Conservation (phyloP, 495 filamentous ascomycete genomes). For the Aspergillus panamensis region DNA sequence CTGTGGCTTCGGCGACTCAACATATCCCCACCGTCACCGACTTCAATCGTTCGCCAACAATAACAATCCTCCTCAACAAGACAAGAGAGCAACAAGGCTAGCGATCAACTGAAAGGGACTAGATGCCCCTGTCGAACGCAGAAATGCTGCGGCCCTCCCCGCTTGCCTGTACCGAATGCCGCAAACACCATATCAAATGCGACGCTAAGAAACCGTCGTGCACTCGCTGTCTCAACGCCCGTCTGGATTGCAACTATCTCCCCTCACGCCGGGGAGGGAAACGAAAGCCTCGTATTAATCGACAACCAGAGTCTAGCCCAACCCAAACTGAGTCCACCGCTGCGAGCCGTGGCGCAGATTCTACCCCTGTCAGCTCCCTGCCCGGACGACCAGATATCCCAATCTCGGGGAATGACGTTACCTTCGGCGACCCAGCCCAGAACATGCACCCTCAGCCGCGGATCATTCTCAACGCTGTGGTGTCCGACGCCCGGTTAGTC, state of each 20-base stretch:
- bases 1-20: neutral
- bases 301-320: neutral
- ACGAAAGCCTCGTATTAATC: constrained; percentile 27
- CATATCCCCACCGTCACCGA: neutral
- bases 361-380: too few species aligned
- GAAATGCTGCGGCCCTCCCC: constrained; percentile 14
- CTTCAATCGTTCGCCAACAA: too few species aligned
- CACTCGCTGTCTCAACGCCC: constrained; percentile 34
- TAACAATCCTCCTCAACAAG: too few species aligned
- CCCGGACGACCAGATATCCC: neutral
- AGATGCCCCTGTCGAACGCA: too few species aligned
- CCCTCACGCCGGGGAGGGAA: constrained; percentile 39
- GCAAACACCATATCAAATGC: constrained; percentile 45
- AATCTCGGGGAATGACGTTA: constrained; percentile 2
- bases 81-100: too few species aligned
- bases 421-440: neutral
- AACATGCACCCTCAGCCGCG: neutral
- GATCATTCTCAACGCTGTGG: constrained; percentile 6
- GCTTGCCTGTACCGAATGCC: constrained; percentile 43
- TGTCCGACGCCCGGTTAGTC: constrained; percentile 32
- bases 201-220: constrained; percentile 37
- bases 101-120: too few species aligned
- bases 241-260: constrained; percentile 33
- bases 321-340: neutral
- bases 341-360: too few species aligned